Conservation (phyloP, 148 eudicot species). For the Cornus suecica region DNA sequence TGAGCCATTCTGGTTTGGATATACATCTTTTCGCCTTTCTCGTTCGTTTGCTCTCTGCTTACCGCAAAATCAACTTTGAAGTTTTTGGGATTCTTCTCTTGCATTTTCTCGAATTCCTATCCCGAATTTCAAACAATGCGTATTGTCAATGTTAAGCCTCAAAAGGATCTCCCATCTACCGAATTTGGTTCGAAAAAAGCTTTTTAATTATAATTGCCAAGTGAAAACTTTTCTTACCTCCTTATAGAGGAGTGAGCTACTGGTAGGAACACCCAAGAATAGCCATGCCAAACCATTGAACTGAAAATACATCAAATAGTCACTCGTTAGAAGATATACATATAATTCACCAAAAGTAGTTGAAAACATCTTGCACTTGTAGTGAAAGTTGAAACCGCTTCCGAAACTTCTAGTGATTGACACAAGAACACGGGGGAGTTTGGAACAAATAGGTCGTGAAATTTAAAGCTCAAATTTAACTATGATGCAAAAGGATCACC, state of each 20-base stretch:
- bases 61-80: conserved; percentile 89
- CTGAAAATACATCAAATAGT: conserved; percentile 22
- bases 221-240: conserved; percentile 53
- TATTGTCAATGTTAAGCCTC: background rate
- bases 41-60: conserved; percentile 94
- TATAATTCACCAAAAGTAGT: background rate
- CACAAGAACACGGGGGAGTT: too few relatives aligned
- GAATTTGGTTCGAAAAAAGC: background rate
- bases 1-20: conserved; percentile 98
- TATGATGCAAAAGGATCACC: background rate
- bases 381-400: background rate
- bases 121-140: background rate
- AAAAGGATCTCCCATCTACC: background rate
- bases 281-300: conserved; percentile 99
- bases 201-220: too few relatives aligned
- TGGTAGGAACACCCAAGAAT: conserved; percentile 98
- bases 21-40: conserved; percentile 95
- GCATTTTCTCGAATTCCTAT: conserved; percentile 95
- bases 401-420: background rate
- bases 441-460: background rate
- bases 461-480: background rate
- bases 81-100: conserved; percentile 84
- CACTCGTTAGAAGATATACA: background rate
- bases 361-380: background rate
- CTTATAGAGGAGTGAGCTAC: conserved; percentile 91